Conservation (phyloP, 1,284 basidiomycete genomes). For the Ganoderma sinense region DNA sequence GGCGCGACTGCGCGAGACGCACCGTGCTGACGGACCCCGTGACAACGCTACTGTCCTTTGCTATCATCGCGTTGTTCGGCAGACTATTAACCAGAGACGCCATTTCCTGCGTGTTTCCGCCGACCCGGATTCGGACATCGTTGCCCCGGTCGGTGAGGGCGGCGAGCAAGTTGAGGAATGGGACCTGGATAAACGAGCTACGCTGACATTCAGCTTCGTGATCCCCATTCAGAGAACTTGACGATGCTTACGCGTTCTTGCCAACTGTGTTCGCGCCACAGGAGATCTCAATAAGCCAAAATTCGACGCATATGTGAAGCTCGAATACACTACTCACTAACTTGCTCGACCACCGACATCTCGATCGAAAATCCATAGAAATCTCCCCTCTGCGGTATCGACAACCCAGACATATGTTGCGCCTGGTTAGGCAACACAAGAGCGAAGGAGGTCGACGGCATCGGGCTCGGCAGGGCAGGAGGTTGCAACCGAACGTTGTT, state of each 20-base stretch:
- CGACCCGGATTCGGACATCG: slow-evolving; percentile 64
- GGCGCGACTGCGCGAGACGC: background rate
- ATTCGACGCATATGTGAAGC: background rate
- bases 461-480: slow-evolving; percentile 29
- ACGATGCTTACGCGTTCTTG: slow-evolving; percentile 51
- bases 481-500: slow-evolving; percentile 27
- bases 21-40: background rate
- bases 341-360: slow-evolving; percentile 71
- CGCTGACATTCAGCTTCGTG: background rate
- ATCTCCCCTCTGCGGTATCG: slow-evolving; percentile 62
- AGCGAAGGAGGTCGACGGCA: slow-evolving; percentile 32
- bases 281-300: background rate
- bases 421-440: slow-evolving; percentile 34
- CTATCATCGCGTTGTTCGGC: slow-evolving; percentile 53
- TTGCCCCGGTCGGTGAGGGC: slow-evolving; percentile 66
- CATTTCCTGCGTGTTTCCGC: slow-evolving; percentile 79
- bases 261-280: slow-evolving; percentile 50
- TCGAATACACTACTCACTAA: slow-evolving; percentile 52
- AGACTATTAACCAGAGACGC: slow-evolving; percentile 58
- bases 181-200: slow-evolving; percentile 57
- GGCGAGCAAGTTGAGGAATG: slow-evolving; percentile 78
- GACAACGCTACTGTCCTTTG: slow-evolving; percentile 49
- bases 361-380: slow-evolving; percentile 80
- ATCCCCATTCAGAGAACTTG: background rate
- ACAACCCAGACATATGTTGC: slow-evolving; percentile 45